Base-by-base conservation (phyloP, 345 rosid genomes). In the Dipteronia dyeriana region DNA sequence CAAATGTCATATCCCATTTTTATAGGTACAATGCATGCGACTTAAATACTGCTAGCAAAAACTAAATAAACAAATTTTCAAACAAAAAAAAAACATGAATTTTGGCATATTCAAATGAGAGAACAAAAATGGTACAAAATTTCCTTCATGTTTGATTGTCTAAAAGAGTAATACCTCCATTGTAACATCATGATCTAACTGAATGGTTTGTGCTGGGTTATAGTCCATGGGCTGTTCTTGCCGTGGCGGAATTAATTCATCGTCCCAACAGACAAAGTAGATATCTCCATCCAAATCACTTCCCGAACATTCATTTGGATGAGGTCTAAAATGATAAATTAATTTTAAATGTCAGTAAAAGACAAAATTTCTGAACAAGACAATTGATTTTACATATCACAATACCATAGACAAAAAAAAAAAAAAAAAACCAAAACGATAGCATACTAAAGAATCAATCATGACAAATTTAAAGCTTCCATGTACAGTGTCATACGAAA, bases 271-370 rank as follows among this genome's bases (percentile, higher is more conserved):
- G 73, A 92, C 89, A 73, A 91, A 92, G 75, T 91, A 92, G 61
- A 90, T 85, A 79, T 92, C 95, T 45, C 97, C 97, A 78, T 92
- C 94, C 82, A 92, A 78, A 82, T 91, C 95, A 85, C 97, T 91
- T 68, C 95, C 97, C 0, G 93, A 89, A 53, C 97, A 91, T 72
- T 92, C 95, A 61, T 89, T 89, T 47, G 97, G 91, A 70, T 92
- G 97, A 9, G 97, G 95, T 82, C 97, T 92, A 66, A 39, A 19
- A 76, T 65, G 66, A 64, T 13, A 53, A 61, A 64, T 74, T 39
- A 75, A 62, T 26, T 54, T 51, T 22, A 13, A 63, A 19, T 34
- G 68, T 80, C 66, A 80, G 61, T 74, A 69, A 45, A 66, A 3
- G 2, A n/a, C 20, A 66, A 66, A 38, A 20, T 34, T 7, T 51